Percentiles rank a stretch among this genome's conserved stretches.
These are phyloP conservation scores for Amoebophrya sp. DNA, from an alignment of 169 alveolate species.

Conservation along the genomic window DNA sequence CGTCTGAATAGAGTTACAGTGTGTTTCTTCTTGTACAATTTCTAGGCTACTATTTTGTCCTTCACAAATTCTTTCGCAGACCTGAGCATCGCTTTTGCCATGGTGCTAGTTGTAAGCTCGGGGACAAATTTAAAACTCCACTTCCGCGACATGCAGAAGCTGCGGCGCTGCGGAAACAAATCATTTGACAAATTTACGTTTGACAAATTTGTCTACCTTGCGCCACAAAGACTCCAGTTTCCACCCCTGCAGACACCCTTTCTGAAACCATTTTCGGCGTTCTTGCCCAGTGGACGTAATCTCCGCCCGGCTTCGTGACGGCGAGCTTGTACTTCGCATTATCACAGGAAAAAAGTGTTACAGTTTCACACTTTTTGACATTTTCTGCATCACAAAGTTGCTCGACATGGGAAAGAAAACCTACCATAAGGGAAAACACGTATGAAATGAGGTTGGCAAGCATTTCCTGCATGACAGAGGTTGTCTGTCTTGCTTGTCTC, in stretches of 20 bases:
- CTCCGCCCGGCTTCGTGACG: background rate
- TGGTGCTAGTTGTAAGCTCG: background rate
- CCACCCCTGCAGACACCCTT: background rate
- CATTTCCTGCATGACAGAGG: background rate
- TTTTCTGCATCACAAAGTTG: background rate
- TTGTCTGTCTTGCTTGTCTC: background rate
- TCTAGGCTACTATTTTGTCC: background rate
- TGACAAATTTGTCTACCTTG: background rate
- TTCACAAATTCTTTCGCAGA: background rate
- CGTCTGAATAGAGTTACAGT: no score
- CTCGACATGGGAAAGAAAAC: no score
- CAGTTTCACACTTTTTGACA: background rate
- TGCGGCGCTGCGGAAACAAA: no score
- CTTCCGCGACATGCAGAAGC: background rate
- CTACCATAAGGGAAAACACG: no score
- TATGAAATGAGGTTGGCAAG: background rate
- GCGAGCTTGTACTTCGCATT: background rate
- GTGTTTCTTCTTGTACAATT: background rate
- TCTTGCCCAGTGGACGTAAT: background rate
- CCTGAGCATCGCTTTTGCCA: background rate
- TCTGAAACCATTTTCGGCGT: background rate
- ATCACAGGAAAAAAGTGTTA: background rate
- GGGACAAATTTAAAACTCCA: background rate
- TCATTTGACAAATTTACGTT: no score
- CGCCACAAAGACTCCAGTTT: background rate